Evolutionary conservation across 345 rosid species (phyloP).

Genomic region (Melaleuca quinquenervia): DNA sequence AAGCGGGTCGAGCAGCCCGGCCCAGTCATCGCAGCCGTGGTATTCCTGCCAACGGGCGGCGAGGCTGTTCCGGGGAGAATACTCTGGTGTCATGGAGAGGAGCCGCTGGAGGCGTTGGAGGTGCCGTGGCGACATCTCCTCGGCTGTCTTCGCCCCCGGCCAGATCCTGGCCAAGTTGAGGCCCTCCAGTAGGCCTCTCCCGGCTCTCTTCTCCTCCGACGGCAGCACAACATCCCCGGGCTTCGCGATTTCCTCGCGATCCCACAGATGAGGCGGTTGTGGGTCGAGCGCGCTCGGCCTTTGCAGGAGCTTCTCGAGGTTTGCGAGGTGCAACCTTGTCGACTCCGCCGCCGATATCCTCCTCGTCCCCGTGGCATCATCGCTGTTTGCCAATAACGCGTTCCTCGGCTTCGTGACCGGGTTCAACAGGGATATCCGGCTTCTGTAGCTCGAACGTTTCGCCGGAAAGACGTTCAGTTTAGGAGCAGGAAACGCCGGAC

Average conservation of each 20-base stretch:
- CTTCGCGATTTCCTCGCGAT: not conserved
- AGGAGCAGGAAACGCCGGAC: slow-evolving; percentile 32
- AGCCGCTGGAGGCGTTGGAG: slow-evolving; percentile 58
- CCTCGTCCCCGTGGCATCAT: not conserved
- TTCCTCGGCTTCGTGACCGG: slow-evolving; percentile 3
- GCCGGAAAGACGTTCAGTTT: slow-evolving; percentile 26
- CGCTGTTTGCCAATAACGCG: not conserved
- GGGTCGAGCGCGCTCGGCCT: slow-evolving; percentile 3
- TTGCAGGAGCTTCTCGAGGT: slow-evolving; percentile 57
- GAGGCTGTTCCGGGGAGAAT: slow-evolving; percentile 76
- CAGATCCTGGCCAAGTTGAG: slow-evolving; percentile 55
- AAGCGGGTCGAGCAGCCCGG: slow-evolving; percentile 46
- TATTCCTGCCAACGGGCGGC: slow-evolving; percentile 75
- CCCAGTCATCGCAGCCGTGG: slow-evolving; percentile 45
- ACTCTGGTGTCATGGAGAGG: slow-evolving; percentile 57
- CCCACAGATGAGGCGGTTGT: not conserved
- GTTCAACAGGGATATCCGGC: slow-evolving; percentile 38
- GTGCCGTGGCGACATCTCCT: slow-evolving; percentile 71
- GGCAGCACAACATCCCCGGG: not conserved
- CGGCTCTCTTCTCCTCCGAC: slow-evolving; percentile 5
- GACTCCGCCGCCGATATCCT: slow-evolving; percentile 3
- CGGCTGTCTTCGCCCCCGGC: slow-evolving; percentile 66
- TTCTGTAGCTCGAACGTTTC: slow-evolving; percentile 34
- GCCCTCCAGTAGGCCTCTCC: slow-evolving; percentile 33
- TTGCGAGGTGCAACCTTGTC: slow-evolving; percentile 32